phyloP scores from a whole-genome alignment of 1,284 basidiomycete species.

The Violaceomyces palustris region DNA sequence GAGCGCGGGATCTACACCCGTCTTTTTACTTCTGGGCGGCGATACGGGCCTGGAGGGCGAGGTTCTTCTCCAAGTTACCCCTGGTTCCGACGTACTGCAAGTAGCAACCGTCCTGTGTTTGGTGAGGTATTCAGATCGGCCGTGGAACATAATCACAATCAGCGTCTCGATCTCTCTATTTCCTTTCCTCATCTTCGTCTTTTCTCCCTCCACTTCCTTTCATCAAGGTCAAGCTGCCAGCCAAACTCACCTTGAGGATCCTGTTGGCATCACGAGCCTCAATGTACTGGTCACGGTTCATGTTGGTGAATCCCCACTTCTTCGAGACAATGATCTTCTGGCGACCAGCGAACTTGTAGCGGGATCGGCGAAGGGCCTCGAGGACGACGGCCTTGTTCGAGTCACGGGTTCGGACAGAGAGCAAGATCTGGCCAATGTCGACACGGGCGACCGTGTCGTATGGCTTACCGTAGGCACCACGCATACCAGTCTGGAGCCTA shows the following conservation, averaged over 20 bases:
- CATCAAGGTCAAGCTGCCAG: no score
- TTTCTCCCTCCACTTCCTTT: no score
- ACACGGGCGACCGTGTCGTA: conserved; percentile 93
- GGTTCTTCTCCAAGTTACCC: conserved; percentile 48
- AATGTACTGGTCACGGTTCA: conserved; percentile 82
- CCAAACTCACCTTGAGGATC: conserved; percentile 52
- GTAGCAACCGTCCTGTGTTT: conserved; percentile 51
- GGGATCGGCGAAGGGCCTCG: conserved; percentile 78
- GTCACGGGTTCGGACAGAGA: conserved; percentile 92
- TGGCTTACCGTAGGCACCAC: conserved; percentile 98
- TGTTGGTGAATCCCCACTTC: conserved; percentile 82
- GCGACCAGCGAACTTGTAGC: conserved; percentile 98
- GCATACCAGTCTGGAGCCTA: conserved; percentile 95
- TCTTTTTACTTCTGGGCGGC: conserved; percentile 50
- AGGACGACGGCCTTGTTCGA: conserved; percentile 79
- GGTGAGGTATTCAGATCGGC: no score
- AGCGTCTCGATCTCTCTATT: no score
- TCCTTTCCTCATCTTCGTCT: no score
- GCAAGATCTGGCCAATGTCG: conserved; percentile 94
- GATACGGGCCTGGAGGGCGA: conserved; percentile 48
- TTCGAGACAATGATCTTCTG: conserved; percentile 89
- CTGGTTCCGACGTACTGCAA: conserved; percentile 52
- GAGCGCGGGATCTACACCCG: no score
- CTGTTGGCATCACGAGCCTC: conserved; percentile 72
- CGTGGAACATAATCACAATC: no score